These are phyloP conservation scores for Rubia tinctorum DNA, from an alignment of 305 asterid species.

Conservation along the genomic window DNA sequence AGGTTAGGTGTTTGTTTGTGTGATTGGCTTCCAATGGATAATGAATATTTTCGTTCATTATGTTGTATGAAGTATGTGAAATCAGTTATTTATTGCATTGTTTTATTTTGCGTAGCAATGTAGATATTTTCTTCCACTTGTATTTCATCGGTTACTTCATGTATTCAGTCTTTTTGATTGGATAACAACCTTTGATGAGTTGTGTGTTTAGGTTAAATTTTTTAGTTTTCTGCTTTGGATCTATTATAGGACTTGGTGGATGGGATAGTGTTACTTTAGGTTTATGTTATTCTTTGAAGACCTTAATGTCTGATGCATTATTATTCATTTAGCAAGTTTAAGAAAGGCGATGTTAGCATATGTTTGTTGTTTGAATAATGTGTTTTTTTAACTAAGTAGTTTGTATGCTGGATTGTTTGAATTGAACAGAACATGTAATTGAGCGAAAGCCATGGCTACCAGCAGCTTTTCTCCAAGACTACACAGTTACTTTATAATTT, in stretches of 20 bases:
- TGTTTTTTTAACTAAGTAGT: neutral
- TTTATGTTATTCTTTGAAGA: neutral
- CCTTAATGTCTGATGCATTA: neutral
- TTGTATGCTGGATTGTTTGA: constrained; percentile 5
- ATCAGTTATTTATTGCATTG: neutral
- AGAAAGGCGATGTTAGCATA: no score
- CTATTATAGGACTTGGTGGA: neutral
- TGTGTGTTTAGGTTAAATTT: neutral
- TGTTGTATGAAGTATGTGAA: neutral
- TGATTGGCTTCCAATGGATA: no score
- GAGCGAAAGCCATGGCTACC: constrained; percentile 60
- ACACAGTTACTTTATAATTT: constrained; percentile 95
- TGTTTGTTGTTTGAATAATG: neutral
- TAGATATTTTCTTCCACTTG: neutral
- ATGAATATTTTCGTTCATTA: no score
- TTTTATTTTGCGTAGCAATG: neutral
- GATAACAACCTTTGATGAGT: neutral
- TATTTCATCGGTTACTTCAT: neutral
- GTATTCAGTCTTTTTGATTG: neutral
- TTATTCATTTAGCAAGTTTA: neutral
- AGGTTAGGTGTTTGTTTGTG: neutral
- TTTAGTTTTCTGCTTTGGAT: constrained; percentile 2
- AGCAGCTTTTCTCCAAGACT: constrained; percentile 87
- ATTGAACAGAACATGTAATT: constrained; percentile 1
- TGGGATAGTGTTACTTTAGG: neutral